Conservation (phyloP, 2,329 filamentous ascomycete genomes). For the Pseudogymnoascus sp. region DNA sequence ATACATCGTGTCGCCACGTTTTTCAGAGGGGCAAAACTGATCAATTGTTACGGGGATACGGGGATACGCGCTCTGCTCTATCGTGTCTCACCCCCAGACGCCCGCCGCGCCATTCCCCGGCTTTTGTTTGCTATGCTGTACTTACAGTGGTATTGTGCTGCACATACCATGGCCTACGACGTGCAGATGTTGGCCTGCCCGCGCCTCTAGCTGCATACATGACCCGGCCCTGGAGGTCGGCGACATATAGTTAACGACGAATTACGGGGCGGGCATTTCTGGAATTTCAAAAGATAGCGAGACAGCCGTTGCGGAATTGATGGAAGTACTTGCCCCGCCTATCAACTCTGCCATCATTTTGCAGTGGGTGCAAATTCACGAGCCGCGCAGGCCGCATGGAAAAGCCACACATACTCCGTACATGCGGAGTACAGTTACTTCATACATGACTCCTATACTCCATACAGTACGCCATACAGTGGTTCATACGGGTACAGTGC, state of each 20-base stretch:
- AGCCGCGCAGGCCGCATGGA: conserved; percentile 4
- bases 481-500: conserved; percentile 2
- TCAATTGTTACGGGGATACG: conserved; percentile 8
- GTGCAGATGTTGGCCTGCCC: conserved; percentile 1
- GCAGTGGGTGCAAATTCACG: background rate
- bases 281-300: background rate
- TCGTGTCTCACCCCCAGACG: conserved; percentile 3
- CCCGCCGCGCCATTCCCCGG: background rate
- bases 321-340: conserved; percentile 5
- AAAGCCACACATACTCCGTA: background rate
- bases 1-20: conserved; percentile 8
- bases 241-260: background rate
- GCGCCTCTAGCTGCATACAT: background rate
- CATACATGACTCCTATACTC: background rate
- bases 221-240: background rate
- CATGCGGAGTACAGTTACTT: conserved; percentile 2
- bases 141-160: background rate
- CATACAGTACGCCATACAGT: background rate
- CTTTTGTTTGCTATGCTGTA: background rate
- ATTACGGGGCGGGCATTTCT: background rate
- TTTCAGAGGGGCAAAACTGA: background rate
- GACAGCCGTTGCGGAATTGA: conserved; percentile 4
- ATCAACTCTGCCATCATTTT: background rate
- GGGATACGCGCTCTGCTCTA: conserved; percentile 1
- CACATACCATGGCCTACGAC: background rate